Percentiles rank a stretch among this genome's conserved stretches.
These are phyloP conservation scores for Dalbergia cochinchinensis DNA, from an alignment of 306 rosid genomes.

Conservation along the genomic window DNA sequence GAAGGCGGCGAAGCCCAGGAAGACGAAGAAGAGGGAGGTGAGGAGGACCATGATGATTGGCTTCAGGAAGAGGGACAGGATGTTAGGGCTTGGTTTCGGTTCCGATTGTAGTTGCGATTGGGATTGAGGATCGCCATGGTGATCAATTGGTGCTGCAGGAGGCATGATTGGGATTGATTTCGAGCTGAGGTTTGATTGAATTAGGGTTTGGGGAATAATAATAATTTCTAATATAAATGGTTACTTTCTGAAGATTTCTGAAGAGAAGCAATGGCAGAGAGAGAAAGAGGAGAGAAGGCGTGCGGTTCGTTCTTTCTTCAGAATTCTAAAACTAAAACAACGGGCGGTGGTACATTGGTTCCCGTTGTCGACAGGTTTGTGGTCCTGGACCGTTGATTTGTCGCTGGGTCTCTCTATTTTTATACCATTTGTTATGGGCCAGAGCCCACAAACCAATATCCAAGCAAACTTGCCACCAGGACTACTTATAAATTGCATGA, in stretches of 20 bases:
- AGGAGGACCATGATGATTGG: slow-evolving; percentile 73
- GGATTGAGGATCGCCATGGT: slow-evolving; percentile 27
- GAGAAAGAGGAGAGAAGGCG: neutral
- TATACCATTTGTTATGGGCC: neutral
- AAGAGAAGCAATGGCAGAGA: no score
- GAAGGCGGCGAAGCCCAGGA: slow-evolving; percentile 75
- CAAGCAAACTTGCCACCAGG: neutral
- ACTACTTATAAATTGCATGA: no score
- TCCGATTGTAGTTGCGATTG: slow-evolving; percentile 28
- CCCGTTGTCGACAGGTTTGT: neutral
- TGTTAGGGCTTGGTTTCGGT: slow-evolving; percentile 65
- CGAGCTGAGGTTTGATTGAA: neutral
- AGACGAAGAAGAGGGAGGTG: slow-evolving; percentile 84
- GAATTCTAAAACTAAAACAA: neutral
- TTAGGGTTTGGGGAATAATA: neutral
- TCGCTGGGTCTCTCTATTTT: no score
- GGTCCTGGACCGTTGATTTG: no score
- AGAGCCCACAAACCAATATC: neutral
- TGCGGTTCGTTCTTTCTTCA: no score
- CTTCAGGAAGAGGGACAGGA: slow-evolving; percentile 76
- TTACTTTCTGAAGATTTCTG: neutral
- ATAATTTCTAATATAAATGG: neutral
- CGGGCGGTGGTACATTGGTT: neutral
- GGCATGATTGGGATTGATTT: slow-evolving; percentile 29
- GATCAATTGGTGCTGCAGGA: slow-evolving; percentile 6